A percentile compares a stretch with the other conserved stretches of the same genome.
Conservation (phyloP, 2,329 filamentous ascomycete genomes). For the Fonsecaea pedrosoi region DNA sequence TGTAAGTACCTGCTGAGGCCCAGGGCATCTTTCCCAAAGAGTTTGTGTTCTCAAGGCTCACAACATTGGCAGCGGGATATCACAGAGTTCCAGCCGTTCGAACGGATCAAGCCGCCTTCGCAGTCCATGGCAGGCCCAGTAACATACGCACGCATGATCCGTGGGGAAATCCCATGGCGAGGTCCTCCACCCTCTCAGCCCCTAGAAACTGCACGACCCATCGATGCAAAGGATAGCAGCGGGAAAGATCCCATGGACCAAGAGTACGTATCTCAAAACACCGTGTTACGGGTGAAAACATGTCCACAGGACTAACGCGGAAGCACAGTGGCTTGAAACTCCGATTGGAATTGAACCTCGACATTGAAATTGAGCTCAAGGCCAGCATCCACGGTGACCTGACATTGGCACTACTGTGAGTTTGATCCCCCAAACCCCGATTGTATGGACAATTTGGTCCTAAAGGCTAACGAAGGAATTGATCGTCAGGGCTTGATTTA, state of each 20-base stretch:
- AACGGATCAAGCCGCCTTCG: conserved; percentile 62
- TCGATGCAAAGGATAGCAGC: conserved; percentile 54
- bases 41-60: background rate
- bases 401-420: conserved; percentile 77
- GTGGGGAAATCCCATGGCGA: conserved; percentile 63
- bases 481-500: conserved; percentile 38
- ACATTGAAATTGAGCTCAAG: conserved; percentile 84
- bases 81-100: conserved; percentile 60
- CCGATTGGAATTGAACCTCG: conserved; percentile 77
- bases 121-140: conserved; percentile 65
- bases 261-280: conserved; percentile 40
- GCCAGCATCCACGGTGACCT: conserved; percentile 85
- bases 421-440: conserved; percentile 40
- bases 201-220: conserved; percentile 48
- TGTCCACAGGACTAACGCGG: background rate
- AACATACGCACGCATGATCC: conserved; percentile 59
- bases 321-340: conserved; percentile 59
- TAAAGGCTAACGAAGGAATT: conserved; percentile 38
- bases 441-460: conserved; percentile 9
- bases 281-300: background rate
- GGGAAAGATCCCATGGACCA: conserved; percentile 49
- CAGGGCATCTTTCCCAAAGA: no score
- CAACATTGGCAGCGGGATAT: conserved; percentile 47
- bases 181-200: conserved; percentile 59
- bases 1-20: background rate